These are phyloP conservation scores for Aegle marmelos DNA, from an alignment of 345 rosid genomes.

Conservation along the genomic window DNA sequence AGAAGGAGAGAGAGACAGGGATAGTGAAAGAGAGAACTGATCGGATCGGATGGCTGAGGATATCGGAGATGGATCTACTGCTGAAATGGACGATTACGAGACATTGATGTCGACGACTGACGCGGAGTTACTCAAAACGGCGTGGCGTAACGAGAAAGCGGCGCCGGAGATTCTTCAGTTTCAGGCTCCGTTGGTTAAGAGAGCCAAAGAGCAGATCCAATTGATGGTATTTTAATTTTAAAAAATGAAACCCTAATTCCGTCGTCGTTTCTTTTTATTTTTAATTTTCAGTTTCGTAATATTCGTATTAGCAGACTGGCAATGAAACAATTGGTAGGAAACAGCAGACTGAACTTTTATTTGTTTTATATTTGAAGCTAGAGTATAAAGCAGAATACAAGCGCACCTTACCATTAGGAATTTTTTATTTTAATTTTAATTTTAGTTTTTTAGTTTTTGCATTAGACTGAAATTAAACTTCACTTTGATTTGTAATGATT, in stretches of 20 bases:
- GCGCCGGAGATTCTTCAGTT: constrained; percentile 16
- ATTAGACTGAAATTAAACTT: not conserved
- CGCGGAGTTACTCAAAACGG: constrained; percentile 12
- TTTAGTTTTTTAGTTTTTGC: too few relatives aligned
- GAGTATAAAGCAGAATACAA: not conserved
- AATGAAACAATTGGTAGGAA: not conserved
- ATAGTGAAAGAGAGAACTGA: not conserved
- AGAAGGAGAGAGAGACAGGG: not conserved
- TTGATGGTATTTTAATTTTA: not conserved
- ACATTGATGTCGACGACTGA: constrained; percentile 15
- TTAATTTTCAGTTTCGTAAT: not conserved
- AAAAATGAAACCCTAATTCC: not conserved
- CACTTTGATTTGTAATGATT: not conserved
- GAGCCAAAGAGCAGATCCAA: constrained; percentile 17
- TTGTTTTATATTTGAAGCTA: not conserved
- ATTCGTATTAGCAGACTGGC: not conserved
- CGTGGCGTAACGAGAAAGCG: constrained; percentile 17
- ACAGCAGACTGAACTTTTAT: not conserved
- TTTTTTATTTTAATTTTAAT: too few relatives aligned
- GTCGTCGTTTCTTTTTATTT: not conserved
- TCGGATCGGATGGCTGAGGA: constrained; percentile 32
- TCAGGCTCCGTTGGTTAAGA: constrained; percentile 9
- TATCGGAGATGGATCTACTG: constrained; percentile 27
- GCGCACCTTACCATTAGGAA: not conserved
- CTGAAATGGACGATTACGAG: constrained; percentile 13